These are phyloP conservation scores for Teratosphaeria zuluensis DNA, from an alignment of 2,329 filamentous ascomycete species.

Conservation along the genomic window DNA sequence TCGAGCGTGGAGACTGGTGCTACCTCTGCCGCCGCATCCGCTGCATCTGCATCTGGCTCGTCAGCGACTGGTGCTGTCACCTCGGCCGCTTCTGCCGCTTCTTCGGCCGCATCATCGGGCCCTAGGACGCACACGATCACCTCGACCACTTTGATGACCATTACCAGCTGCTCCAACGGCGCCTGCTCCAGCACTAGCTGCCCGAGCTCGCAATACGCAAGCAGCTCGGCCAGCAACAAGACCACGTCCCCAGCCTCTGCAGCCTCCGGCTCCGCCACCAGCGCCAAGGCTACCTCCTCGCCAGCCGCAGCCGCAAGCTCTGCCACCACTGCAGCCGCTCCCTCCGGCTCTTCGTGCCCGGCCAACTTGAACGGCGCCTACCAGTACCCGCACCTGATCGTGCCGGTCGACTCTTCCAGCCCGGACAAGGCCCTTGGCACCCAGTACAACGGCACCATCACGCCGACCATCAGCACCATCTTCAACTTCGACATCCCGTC, in stretches of 20 bases:
- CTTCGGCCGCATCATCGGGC: slow-evolving; percentile 1
- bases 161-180: slow-evolving; percentile 9
- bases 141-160: slow-evolving; percentile 12
- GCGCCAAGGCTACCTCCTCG: neutral
- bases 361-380: slow-evolving; percentile 24
- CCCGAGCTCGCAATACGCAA: neutral
- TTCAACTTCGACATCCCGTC: slow-evolving; percentile 61
- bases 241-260: too few species aligned
- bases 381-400: slow-evolving; percentile 51
- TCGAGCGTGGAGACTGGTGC: neutral
- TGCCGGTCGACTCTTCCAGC: slow-evolving; percentile 48
- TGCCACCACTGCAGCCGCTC: slow-evolving; percentile 3
- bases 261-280: neutral
- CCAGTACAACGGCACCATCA: slow-evolving; percentile 47
- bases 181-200: neutral
- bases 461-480: slow-evolving; percentile 45
- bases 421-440: slow-evolving; percentile 46
- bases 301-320: slow-evolving; percentile 4
- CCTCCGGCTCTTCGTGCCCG: slow-evolving; percentile 16
- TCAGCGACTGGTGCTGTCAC: neutral
- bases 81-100: slow-evolving; percentile 5
- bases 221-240: neutral
- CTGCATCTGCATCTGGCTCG: neutral
- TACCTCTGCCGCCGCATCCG: neutral
- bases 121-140: slow-evolving; percentile 7